phyloP scores from a whole-genome alignment of 169 alveolate genomes.

The Plasmodium inui region DNA sequence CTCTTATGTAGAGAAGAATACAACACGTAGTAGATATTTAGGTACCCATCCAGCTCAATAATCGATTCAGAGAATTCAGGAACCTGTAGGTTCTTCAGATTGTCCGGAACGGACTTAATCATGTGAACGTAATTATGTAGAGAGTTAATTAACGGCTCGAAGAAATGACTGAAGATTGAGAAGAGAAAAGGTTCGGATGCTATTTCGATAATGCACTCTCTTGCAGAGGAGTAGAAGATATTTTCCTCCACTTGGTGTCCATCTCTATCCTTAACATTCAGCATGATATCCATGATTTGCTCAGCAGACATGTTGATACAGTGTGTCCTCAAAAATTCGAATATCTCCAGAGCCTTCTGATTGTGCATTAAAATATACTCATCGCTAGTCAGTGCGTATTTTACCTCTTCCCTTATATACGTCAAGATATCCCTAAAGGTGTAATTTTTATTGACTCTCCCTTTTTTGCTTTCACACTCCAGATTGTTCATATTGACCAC shows the following conservation, averaged over 20 bases:
- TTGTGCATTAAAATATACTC: conserved; percentile 41
- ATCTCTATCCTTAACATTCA: conserved; percentile 51
- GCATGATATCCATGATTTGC: conserved; percentile 50
- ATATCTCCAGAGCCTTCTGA: conserved; percentile 56
- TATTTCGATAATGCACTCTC: conserved; percentile 39
- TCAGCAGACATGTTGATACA: conserved; percentile 58
- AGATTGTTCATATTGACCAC: conserved; percentile 21
- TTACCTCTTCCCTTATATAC: conserved; percentile 52
- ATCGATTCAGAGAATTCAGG: conserved; percentile 25
- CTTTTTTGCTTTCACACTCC: conserved; percentile 24
- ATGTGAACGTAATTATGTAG: conserved; percentile 63
- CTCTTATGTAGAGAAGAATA: conserved; percentile 63
- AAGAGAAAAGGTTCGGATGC: conserved; percentile 55
- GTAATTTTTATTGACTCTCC: conserved; percentile 27
- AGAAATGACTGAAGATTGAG: conserved; percentile 41
- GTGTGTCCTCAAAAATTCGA: conserved; percentile 46
- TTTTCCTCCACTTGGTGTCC: conserved; percentile 55
- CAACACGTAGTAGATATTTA: conserved; percentile 54
- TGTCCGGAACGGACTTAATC: conserved; percentile 12
- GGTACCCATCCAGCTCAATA: conserved; percentile 52
- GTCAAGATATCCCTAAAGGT: conserved; percentile 32
- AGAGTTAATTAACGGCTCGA: conserved; percentile 61
- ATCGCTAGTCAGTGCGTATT: conserved; percentile 35
- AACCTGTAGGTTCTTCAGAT: conserved; percentile 37
- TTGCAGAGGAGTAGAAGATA: conserved; percentile 53